Conservation (phyloP, 306 rosid species). For the Prosopis cineraria region DNA sequence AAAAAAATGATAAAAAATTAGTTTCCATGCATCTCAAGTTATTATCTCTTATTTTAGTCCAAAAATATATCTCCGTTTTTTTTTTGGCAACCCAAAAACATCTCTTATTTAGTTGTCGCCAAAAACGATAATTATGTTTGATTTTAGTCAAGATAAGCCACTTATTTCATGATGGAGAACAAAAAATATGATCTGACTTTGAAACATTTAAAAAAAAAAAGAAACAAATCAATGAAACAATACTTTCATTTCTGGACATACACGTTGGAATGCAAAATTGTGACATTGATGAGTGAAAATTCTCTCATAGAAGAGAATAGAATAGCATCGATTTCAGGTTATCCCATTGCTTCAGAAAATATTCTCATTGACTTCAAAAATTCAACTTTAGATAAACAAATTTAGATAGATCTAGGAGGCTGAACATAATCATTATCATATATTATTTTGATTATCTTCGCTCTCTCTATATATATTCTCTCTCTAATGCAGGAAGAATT, state of each 20-base stretch:
- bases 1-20: background rate
- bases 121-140: background rate
- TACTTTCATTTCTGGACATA: background rate
- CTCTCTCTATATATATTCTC: background rate
- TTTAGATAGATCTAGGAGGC: constrained; percentile 25
- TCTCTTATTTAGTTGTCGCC: background rate
- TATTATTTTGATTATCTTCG: background rate
- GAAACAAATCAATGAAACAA: background rate
- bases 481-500: constrained; percentile 30
- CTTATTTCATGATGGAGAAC: background rate
- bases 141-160: background rate
- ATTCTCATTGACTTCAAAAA: constrained; percentile 44
- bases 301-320: constrained; percentile 16
- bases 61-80: too few relatives aligned
- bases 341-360: constrained; percentile 39
- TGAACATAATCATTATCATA: constrained; percentile 31
- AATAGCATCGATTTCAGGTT: constrained; percentile 20
- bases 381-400: constrained; percentile 21
- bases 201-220: background rate
- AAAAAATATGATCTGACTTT: background rate
- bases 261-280: constrained; percentile 30
- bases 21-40: background rate
- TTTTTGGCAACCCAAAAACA: too few relatives aligned
- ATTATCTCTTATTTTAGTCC: background rate
- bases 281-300: constrained; percentile 21